Evolutionary conservation across 306 rosid genomes (phyloP).

Genomic region (Vigna mungo): DNA sequence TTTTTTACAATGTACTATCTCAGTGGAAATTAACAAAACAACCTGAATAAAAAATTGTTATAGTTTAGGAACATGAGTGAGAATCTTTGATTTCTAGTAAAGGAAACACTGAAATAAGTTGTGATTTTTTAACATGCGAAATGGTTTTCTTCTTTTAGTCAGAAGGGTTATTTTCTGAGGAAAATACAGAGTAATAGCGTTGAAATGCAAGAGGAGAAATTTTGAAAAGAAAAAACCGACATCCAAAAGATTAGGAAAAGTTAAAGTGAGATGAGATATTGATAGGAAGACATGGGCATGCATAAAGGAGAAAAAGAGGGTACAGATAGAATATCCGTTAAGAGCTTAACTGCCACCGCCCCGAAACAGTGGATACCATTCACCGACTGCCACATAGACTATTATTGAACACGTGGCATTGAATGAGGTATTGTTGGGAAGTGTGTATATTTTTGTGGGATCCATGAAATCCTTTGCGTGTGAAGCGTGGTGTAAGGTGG

Average conservation of each 20-base stretch:
- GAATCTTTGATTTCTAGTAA: background rate
- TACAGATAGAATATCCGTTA: conserved; percentile 8
- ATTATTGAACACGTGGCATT: conserved; percentile 36
- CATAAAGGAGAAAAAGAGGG: conserved; percentile 21
- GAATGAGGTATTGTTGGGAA: background rate
- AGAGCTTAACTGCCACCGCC: conserved; percentile 49
- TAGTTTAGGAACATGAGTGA: background rate
- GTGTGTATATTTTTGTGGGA: background rate
- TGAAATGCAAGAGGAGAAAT: no score
- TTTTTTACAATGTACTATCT: background rate
- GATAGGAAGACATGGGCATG: no score
- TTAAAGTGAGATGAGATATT: no score
- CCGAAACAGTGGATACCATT: background rate
- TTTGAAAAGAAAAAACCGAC: no score
- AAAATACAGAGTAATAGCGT: no score
- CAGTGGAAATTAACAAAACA: background rate
- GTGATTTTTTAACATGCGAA: background rate
- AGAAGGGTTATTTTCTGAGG: background rate
- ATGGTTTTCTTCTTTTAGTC: background rate
- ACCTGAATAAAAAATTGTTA: background rate
- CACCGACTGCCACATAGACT: conserved; percentile 44
- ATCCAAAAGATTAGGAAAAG: background rate
- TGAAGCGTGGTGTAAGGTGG: background rate
- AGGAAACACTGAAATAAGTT: background rate
- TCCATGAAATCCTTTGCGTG: conserved; percentile 44